phyloP scores from a whole-genome alignment of 2,329 filamentous ascomycete genomes.

The Teratosphaeria epicoccoides region DNA sequence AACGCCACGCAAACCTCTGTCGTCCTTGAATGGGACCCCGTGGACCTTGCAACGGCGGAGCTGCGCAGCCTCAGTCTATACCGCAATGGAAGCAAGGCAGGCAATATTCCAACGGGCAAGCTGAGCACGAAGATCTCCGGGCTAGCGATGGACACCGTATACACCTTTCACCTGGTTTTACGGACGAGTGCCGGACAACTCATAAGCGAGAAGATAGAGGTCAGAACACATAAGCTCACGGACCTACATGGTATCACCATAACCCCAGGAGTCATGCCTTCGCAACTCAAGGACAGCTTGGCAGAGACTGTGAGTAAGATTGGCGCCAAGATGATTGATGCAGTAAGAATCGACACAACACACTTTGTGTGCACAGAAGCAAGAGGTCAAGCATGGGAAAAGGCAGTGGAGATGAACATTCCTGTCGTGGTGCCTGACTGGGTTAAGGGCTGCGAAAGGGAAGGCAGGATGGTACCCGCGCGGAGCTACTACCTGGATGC shows the following conservation, averaged over 20 bases:
- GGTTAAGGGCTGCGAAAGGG: slow-evolving; percentile 92
- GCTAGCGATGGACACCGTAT: slow-evolving; percentile 91
- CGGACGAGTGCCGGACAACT: slow-evolving; percentile 84
- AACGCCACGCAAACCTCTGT: slow-evolving; percentile 98
- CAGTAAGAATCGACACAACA: slow-evolving; percentile 90
- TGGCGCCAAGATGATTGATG: slow-evolving; percentile 82
- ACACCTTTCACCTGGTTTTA: slow-evolving; percentile 85
- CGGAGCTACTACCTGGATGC: slow-evolving; percentile 94
- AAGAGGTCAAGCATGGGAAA: slow-evolving; percentile 82
- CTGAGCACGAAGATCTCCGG: slow-evolving; percentile 95
- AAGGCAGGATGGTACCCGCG: slow-evolving; percentile 84
- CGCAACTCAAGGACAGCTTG: slow-evolving; percentile 60
- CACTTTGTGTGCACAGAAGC: slow-evolving; percentile 97
- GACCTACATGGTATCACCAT: slow-evolving; percentile 92
- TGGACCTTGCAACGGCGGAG: slow-evolving; percentile 84
- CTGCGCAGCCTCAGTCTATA: slow-evolving; percentile 82
- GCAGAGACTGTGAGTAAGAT: slow-evolving; percentile 71
- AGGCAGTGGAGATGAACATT: slow-evolving; percentile 94
- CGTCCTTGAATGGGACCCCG: slow-evolving; percentile 95
- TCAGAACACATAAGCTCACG: slow-evolving; percentile 97
- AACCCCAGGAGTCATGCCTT: slow-evolving; percentile 75
- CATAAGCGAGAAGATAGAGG: slow-evolving; percentile 69
- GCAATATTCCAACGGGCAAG: slow-evolving; percentile 84
- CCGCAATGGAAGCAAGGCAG: slow-evolving; percentile 92
- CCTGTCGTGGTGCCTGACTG: slow-evolving; percentile 94